phyloP scores from a whole-genome alignment of 257 asterid genomes.

The Petunia secreta region DNA sequence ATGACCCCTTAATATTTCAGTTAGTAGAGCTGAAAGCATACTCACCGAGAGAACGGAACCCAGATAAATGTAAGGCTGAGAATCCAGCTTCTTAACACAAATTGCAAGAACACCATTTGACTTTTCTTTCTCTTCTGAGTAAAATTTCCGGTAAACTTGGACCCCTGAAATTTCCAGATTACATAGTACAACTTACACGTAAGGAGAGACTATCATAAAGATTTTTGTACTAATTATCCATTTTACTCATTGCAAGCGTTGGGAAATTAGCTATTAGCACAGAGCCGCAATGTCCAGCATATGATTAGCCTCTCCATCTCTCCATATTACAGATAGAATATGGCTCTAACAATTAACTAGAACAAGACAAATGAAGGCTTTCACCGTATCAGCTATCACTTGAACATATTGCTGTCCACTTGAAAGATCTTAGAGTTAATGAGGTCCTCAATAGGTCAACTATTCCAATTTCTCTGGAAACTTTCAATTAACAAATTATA shows the following conservation, averaged over 20 bases:
- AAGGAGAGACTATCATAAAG: background rate
- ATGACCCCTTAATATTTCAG: background rate
- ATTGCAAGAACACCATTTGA: conserved; percentile 81
- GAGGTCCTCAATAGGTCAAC: background rate
- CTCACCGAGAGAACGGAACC: conserved; percentile 70
- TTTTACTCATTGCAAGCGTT: conserved; percentile 3
- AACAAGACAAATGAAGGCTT: background rate
- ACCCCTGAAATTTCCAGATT: conserved; percentile 59
- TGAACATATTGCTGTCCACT: background rate
- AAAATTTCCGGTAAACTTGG: conserved; percentile 73
- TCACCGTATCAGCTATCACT: background rate
- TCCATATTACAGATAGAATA: background rate
- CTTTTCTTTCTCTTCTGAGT: conserved; percentile 79
- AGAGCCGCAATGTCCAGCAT: background rate
- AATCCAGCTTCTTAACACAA: conserved; percentile 43
- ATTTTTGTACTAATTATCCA: background rate
- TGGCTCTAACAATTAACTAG: background rate
- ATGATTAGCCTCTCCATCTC: background rate
- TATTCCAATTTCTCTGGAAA: background rate
- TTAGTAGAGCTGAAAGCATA: conserved; percentile 28
- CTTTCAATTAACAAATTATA: background rate
- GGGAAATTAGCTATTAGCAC: background rate
- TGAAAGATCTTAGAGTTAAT: background rate
- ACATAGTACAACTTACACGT: background rate
- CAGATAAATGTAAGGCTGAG: conserved; percentile 51